A percentile compares a stretch with the other conserved stretches of the same genome.
Conservation (phyloP, 2,329 filamentous ascomycete genomes). For the Cytospora mali region DNA sequence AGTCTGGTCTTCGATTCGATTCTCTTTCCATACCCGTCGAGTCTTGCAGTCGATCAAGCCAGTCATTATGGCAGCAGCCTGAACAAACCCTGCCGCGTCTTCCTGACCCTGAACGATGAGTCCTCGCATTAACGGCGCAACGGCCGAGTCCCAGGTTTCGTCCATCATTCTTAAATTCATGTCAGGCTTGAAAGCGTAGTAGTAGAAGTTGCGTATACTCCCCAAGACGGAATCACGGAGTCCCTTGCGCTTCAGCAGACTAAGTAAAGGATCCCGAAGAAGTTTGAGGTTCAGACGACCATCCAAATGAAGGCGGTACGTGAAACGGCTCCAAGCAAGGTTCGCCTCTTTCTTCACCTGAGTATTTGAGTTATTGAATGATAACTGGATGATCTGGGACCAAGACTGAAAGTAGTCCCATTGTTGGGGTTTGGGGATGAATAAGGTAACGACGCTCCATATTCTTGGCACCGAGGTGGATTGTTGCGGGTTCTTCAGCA, state of each 20-base stretch:
- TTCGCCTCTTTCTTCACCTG: conserved; percentile 76
- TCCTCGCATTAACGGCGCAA: conserved; percentile 64
- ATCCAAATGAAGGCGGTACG: conserved; percentile 72
- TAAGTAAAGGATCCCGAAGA: conserved; percentile 68
- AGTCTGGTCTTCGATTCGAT: conserved; percentile 65
- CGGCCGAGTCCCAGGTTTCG: conserved; percentile 75
- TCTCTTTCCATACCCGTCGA: conserved; percentile 70
- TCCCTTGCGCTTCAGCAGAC: conserved; percentile 69
- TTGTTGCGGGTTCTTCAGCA: conserved; percentile 67
- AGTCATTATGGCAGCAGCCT: conserved; percentile 71
- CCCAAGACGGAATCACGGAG: conserved; percentile 62
- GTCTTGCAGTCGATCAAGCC: conserved; percentile 67
- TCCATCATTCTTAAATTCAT: conserved; percentile 69
- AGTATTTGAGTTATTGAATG: conserved; percentile 78
- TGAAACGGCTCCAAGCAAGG: conserved; percentile 81
- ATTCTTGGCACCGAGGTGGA: conserved; percentile 77
- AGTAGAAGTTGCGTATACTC: conserved; percentile 78
- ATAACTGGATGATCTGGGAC: conserved; percentile 77
- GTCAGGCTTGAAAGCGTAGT: conserved; percentile 78
- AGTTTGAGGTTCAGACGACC: conserved; percentile 40
- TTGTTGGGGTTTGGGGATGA: conserved; percentile 69
- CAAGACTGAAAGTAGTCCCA: conserved; percentile 78
- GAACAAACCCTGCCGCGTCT: conserved; percentile 52
- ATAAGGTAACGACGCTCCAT: conserved; percentile 81
- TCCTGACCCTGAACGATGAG: conserved; percentile 50